A percentile compares a stretch with the other conserved stretches of the same genome.
These are phyloP conservation scores for Scheffersomyces lignicola DNA, from an alignment of 1,139 yeast genomes.

Conservation along the genomic window DNA sequence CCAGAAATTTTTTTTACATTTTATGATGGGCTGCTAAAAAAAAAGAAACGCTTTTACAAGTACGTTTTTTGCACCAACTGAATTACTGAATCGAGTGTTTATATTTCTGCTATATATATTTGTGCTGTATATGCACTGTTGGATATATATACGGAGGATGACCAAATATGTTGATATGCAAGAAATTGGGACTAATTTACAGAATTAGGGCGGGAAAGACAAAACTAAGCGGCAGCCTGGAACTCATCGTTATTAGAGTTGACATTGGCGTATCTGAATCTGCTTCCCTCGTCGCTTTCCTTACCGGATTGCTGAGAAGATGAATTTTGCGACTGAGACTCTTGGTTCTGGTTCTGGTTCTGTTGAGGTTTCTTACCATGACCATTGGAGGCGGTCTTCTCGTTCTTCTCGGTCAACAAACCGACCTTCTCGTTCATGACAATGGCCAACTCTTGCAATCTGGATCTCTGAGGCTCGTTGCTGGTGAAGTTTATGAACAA, in stretches of 20 bases:
- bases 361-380: constrained; percentile 45
- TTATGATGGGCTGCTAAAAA: no score
- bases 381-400: constrained; percentile 78
- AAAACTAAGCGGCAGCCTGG: constrained; percentile 30
- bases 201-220: constrained; percentile 4
- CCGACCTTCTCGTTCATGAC: constrained; percentile 85
- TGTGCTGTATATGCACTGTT: no score
- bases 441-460: constrained; percentile 86
- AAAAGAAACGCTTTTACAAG: no score
- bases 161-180: no score
- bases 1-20: no score
- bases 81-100: background rate
- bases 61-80: no score
- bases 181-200: constrained; percentile 5
- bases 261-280: constrained; percentile 49
- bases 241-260: constrained; percentile 49
- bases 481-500: constrained; percentile 58
- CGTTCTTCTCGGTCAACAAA: constrained; percentile 80
- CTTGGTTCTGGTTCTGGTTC: constrained; percentile 38
- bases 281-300: constrained; percentile 31
- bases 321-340: constrained; percentile 13
- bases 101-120: background rate
- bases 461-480: constrained; percentile 78
- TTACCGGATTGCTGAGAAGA: constrained; percentile 20
- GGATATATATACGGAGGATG: no score